phyloP scores from a whole-genome alignment of 2,329 filamentous ascomycete genomes.

The Scedosporium apiospermum region DNA sequence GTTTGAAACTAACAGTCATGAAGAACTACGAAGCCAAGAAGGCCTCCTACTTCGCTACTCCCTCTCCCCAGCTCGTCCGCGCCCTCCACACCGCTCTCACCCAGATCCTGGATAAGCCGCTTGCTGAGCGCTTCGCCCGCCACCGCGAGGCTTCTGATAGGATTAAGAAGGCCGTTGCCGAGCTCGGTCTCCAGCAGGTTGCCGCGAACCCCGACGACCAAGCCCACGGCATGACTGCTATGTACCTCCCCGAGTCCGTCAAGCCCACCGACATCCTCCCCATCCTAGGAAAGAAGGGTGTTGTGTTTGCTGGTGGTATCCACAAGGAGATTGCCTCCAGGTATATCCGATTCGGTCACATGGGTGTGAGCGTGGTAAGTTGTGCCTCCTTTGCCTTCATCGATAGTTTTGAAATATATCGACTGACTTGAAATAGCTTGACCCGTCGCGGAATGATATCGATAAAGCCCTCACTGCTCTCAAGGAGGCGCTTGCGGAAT shows the following conservation, averaged over 20 bases:
- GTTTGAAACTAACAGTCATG: constrained; percentile 56
- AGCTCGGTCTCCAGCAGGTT: constrained; percentile 79
- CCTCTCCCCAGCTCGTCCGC: constrained; percentile 85
- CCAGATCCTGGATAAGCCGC: constrained; percentile 73
- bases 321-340: constrained; percentile 92
- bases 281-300: constrained; percentile 73
- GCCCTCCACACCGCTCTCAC: constrained; percentile 82
- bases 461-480: constrained; percentile 75
- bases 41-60: constrained; percentile 94
- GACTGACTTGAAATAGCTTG: constrained; percentile 38
- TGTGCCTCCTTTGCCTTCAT: neutral
- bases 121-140: constrained; percentile 72
- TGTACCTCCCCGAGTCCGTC: constrained; percentile 82
- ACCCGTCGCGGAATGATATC: constrained; percentile 70
- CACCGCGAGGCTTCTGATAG: constrained; percentile 73
- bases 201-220: constrained; percentile 81
- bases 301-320: constrained; percentile 89
- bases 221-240: constrained; percentile 95
- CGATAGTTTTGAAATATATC: neutral
- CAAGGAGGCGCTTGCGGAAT: constrained; percentile 64
- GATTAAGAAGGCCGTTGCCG: constrained; percentile 74
- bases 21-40: constrained; percentile 98
- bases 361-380: constrained; percentile 83
- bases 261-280: constrained; percentile 77
- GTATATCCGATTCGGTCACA: constrained; percentile 95